Evolutionary conservation across 441 rosid genomes (phyloP), one percentile per base, ranked within the genome.

Genomic region (Populus tomentosa): DNA sequence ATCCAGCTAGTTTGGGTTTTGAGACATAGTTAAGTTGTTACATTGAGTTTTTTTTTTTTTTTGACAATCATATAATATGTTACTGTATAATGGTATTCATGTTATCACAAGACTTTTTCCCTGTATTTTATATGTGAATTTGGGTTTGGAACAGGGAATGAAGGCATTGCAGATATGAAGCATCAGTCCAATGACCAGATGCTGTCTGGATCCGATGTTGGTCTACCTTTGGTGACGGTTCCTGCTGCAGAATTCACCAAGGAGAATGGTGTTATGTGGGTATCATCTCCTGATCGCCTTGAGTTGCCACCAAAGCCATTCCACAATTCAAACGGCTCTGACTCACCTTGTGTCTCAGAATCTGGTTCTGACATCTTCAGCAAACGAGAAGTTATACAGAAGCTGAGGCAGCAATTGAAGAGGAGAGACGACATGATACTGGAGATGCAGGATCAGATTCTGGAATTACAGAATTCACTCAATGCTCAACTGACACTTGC

Each of bases 401-500:
- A 95, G 86, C 88, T 95, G 36, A 88, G 99, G 85, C 99, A 95
- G 78, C 99, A 95, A 78, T 72, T 95, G 82, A 95, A 94, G 90
- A 92, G 98, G 84, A 90, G 97, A 35, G 98, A 94, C 75, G 98
- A 94, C 70, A 92, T 95, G 99, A 87, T 92, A 75, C 79, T 91
- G 74, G 97, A 95, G 85, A 95, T 94, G 99, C 99, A 95, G 83
- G 99, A 92, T 69, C 99, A 94, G 86, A 90, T 95, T 7, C 24
- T 83, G 35, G 95, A 91, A 81, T 80, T 88, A 84, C 97, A 91
- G 84, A 95, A 84, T 83, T 95, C 98, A 5, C 84, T 86, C n/a
- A 90, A 84, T 68, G 77, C 92, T 26, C 97, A 92, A 81, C 69
- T 87, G 77, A 82, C 88, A 33, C 93, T 87, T 75, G 88, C 98